Base-by-base conservation (phyloP, 352 stramenopile genomes). In the Pythium guiyangense region DNA sequence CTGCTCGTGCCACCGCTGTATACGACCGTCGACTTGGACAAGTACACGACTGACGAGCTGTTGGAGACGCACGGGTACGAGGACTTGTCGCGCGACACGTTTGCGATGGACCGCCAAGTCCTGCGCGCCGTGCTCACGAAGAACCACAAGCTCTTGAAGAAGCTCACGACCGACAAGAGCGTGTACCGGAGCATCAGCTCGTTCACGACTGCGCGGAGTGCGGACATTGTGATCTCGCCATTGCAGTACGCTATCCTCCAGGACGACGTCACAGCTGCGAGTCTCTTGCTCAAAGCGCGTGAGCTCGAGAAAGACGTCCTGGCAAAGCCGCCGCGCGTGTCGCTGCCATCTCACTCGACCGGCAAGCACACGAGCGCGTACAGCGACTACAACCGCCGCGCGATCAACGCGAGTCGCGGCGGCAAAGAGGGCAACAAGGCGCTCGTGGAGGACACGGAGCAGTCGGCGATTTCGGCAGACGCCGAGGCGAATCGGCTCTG, bases 341-440 rank as follows among this genome's bases (percentile, higher is more conserved):
- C 79, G 11, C 55, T 92, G 29, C 76, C 77, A n/a, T 82, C 83
- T 2, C 79, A 90, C 50, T 88, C 79, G 9, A 92, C 83, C 0
- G 83, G 83, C 0, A 79, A 82, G 50, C 83, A 92, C 56, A 92
- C 83, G 31, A 92, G 83, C 52, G 57, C 70, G 18, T 92, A 69
- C 61, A 92, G 83, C 56, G 83, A 92, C 50, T 92, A 92, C 64
- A 90, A 92, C 58, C 78, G 83, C 0, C 73, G 83, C 17, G 78
- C 82, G 22, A 85, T 92, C 57, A 92, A 92, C 49, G 83, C 83
- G 15, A 92, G 83, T 71, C 83, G 83, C 6, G 79, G 79, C 6
- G 83, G 83, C 2, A 85, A 84, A 49, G 83, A 92, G 66, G 83
- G 83, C 39, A 89, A 90, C 52, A 90, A 90, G 18, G 83, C 83